Evolutionary conservation across 108 stramenopile species (phyloP), one percentile per base, ranked within the genome.

Genomic region (Skeletonema grethae): DNA sequence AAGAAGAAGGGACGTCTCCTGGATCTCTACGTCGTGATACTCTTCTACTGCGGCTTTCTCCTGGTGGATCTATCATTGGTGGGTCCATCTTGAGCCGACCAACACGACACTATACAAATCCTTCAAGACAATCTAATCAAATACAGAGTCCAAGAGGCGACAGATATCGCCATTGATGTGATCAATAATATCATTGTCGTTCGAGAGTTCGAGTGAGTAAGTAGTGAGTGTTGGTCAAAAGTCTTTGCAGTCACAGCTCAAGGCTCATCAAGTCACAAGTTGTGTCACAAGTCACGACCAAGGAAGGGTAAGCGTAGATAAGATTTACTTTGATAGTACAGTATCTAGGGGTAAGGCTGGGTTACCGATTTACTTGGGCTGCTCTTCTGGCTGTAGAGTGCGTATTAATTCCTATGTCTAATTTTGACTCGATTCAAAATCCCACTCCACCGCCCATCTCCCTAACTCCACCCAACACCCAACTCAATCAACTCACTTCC

Each of bases 21-120:
- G 4, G 50, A 22, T 53, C 50, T 20, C 50, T 20, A 8, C 50
- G 50, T 10, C 50, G 50, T 8, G 50, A 53, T 53, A 22, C 22
- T 22, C 22, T 7, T 53, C 50, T 53, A 5, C 46, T 20, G 18
- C 50, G 50, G 1, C 7, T 22, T 53, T 53, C 50, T 53, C 22
- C 50, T 7, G 50, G 50, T 53, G 50, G 50, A 53, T 53, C 50
- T 22, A 53, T 53, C 41, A 28, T 28, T 24, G 50, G 50, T 24
- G 50, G 50, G 22, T 53, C 50, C 50, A 53, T 53, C 10, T 43
- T 43, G 15, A 5, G 15, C 41, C 41, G 3, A n/a, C n/a, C 15
- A n/a, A n/a, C 2, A 41, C 7, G 13, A 15, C 3, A 43, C 38
- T 39, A 39, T 12, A 1, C 10, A 43, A 43, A 3, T n/a, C 38